Evolutionary conservation across 805 yeast genomes (phyloP).

Genomic region (Yarrowia hollandica): DNA sequence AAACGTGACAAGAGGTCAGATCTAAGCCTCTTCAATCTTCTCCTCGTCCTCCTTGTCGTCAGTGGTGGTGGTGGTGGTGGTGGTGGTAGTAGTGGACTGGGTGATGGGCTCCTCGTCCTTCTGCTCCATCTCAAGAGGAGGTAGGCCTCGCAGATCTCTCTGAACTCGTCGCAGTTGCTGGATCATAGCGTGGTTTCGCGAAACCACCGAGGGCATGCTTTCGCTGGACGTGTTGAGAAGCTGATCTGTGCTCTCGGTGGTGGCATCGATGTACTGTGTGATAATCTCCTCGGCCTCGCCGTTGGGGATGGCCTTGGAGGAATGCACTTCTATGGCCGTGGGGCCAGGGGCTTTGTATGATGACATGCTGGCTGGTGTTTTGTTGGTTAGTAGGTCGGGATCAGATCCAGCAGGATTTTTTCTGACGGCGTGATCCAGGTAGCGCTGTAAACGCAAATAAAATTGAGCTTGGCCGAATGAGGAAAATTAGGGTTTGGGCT

Average conservation of each 20-base stretch:
- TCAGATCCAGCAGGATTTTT: neutral
- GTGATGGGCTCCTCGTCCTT: neutral
- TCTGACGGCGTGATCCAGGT: slow-evolving; percentile 2
- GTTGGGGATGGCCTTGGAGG: slow-evolving; percentile 39
- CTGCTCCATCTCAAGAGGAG: slow-evolving; percentile 48
- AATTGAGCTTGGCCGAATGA: neutral
- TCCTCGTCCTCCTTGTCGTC: neutral
- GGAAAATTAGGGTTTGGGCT: neutral
- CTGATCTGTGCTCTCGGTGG: slow-evolving; percentile 56
- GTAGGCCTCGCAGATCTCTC: slow-evolving; percentile 76
- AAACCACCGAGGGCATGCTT: slow-evolving; percentile 8
- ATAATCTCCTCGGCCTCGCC: slow-evolving; percentile 50
- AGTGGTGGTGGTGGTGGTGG: too few species aligned
- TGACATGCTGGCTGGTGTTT: slow-evolving; percentile 6
- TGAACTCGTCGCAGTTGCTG: slow-evolving; percentile 73
- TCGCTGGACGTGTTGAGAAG: slow-evolving; percentile 49
- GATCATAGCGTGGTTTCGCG: slow-evolving; percentile 43
- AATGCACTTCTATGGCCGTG: slow-evolving; percentile 32
- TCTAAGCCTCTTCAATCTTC: too few species aligned
- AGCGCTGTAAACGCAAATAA: slow-evolving; percentile 16
- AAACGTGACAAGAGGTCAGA: too few species aligned
- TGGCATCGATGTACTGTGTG: slow-evolving; percentile 45
- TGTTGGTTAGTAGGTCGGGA: neutral
- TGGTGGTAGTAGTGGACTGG: too few species aligned
- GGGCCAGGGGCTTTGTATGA: slow-evolving; percentile 31